A percentile compares a stretch with the other conserved stretches of the same genome.
These are phyloP conservation scores for Schrenkiella parvula DNA, from an alignment of 345 rosid genomes.

Conservation along the genomic window DNA sequence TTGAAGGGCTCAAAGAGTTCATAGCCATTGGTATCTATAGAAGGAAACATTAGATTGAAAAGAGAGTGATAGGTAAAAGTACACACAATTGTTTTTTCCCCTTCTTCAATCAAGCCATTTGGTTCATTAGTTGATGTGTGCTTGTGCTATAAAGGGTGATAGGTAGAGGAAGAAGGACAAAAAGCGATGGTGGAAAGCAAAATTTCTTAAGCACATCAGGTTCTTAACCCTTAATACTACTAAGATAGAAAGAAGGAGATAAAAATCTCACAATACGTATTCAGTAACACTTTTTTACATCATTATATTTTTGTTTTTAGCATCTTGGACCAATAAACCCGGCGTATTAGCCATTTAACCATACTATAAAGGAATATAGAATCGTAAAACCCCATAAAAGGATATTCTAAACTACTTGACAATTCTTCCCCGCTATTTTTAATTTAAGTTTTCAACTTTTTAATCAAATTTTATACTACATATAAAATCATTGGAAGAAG, in stretches of 20 bases:
- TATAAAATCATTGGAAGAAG: no score
- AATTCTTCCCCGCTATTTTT: not conserved
- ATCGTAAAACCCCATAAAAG: no score
- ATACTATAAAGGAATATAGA: no score
- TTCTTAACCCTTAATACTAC: not conserved
- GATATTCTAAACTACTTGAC: no score
- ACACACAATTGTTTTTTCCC: not conserved
- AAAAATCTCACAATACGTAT: not conserved
- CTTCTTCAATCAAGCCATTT: constrained; percentile 12
- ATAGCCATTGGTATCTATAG: constrained; percentile 33
- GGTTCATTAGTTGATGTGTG: constrained; percentile 19
- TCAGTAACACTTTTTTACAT: not conserved
- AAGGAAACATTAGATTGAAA: constrained; percentile 34
- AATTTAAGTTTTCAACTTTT: not conserved
- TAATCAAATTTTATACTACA: no score
- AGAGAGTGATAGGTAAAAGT: constrained; percentile 17
- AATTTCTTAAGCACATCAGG: not conserved
- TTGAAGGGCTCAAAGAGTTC: constrained; percentile 28
- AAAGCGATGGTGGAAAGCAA: constrained; percentile 1
- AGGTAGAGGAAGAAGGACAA: constrained; percentile 16
- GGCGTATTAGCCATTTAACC: no score
- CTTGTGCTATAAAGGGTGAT: constrained; percentile 25
- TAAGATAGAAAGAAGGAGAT: not conserved
- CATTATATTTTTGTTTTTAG: not conserved
- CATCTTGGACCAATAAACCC: no score